Base-by-base conservation (phyloP, 2,329 filamentous ascomycete species). In the Xylariales sp. region DNA sequence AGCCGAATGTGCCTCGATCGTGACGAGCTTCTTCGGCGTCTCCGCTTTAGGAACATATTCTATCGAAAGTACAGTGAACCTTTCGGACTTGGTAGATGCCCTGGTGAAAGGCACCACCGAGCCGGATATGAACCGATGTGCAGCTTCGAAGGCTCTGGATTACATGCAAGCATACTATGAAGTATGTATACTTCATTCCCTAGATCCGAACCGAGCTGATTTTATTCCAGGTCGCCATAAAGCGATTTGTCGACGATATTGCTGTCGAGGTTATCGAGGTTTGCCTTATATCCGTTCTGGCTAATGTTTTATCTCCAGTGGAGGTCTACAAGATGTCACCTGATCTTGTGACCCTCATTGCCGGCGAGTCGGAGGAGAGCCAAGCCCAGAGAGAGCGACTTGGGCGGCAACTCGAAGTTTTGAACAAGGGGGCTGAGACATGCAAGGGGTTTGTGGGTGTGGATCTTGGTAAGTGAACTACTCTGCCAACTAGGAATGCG, bases 211-310 rank as follows among this genome's bases (percentile, higher is more conserved):
- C n/a, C n/a, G n/a, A n/a, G n/a, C n/a, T n/a, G n/a, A n/a, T n/a
- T n/a, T n/a, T n/a, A 2, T 6, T 20, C 2, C 38, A 71, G 67
- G 62, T 70, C 31, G 66, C 67, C 1, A 29, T 69, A 34, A 64
- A 67, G 44, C 57, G 60, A 2, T 66, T 72, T 42, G 44, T 67
- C 17, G 67, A 71, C 17, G 60, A 67, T 24, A 46, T 71, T 5
- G 56, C 66, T 7, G 54, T 66, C 15, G 53, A 69, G 41, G 60
- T 65, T 1, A 56, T 72, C 12, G 68, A 72, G 45, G 44, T 43
- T 4, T 59, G 62, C 28, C 55, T 70, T 6, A 40, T 70, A 15
- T 46, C 49, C 1, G 49, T 42, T 4, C 53, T 72, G 2, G 21
- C 48, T 5, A 46, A 54, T 14, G 65, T 72, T 13, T 51, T 72